Evolutionary conservation across 805 yeast genomes (phyloP).

Genomic region (Candida stauntonica): DNA sequence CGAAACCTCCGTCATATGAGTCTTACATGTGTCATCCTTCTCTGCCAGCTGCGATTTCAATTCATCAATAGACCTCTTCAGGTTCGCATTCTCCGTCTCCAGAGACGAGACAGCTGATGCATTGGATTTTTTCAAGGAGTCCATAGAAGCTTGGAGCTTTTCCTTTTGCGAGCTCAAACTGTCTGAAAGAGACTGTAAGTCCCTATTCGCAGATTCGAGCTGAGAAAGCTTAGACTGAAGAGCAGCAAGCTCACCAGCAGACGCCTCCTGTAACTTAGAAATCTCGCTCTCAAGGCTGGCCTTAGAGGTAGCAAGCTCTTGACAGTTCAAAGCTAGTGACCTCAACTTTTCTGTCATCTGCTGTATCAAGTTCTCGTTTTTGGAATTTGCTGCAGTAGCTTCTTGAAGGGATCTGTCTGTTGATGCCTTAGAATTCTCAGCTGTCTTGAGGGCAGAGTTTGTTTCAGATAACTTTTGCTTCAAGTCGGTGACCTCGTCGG

Average conservation of each 20-base stretch:
- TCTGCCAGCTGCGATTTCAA: constrained; percentile 1
- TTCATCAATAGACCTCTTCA: constrained; percentile 5
- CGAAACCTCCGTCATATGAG: too few species aligned
- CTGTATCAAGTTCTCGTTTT: constrained; percentile 33
- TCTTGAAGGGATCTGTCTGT: constrained; percentile 26
- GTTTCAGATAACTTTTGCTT: constrained; percentile 12
- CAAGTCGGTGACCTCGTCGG: constrained; percentile 13
- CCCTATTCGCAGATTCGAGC: constrained; percentile 11
- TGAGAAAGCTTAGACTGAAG: constrained; percentile 15
- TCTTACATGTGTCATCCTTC: background rate
- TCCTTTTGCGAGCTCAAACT: constrained; percentile 11
- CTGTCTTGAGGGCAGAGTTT: background rate
- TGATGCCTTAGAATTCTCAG: constrained; percentile 1
- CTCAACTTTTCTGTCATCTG: constrained; percentile 44
- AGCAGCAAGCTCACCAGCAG: constrained; percentile 12
- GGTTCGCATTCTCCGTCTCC: constrained; percentile 4
- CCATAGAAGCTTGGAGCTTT: background rate
- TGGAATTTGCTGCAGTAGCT: constrained; percentile 25
- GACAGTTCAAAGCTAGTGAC: constrained; percentile 34
- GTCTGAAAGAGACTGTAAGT: constrained; percentile 8
- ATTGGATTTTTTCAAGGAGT: background rate
- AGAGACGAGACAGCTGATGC: constrained; percentile 2
- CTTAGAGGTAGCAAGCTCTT: constrained; percentile 27
- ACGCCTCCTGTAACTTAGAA: constrained; percentile 6
- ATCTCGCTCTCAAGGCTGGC: constrained; percentile 18